Evolutionary conservation across 2,329 filamentous ascomycete genomes (phyloP), one percentile per base, ranked within the genome.

Genomic region (Penicillium sp.): DNA sequence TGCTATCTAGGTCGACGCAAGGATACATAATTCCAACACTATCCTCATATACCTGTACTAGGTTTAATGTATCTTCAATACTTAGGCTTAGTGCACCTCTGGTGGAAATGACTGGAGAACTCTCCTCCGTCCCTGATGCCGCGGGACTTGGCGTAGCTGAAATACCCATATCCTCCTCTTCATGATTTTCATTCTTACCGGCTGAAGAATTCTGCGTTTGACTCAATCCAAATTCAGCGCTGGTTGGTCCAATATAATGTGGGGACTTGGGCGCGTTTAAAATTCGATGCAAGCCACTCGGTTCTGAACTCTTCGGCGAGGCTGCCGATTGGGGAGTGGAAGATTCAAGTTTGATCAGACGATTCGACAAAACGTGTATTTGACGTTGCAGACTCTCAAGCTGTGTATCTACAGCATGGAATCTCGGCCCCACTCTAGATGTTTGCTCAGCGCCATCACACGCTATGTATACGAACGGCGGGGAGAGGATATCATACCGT

Each of bases 1-100:
- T 78, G 50, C 80, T 79, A 26, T 89, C 83, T 29, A 94, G 86
- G 61, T 90, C 83, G 34, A 95, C 72, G 14, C 95, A 86, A 0
- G 92, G 92, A 67, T 95, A 96, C 90, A 96, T 94, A 62, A 92
- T 82, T 29, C 90, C 90, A 65, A 94, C 87, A 67, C 95, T 91
- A 61, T 96, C 91, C 58, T 95, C 89, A 69, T 93, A 92, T 0
- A 95, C 78, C 13, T 84, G 81, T 56, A 90, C 89, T 13, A 96
- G 75, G 0, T 90, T 84, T 10, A 92, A 72, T 62, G 93, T 90
- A 68, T 97, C 91, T 39, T 90, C 84, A 66, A 87, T 84, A 34
- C 83, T 83, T 34, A 94, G 81, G 14, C 89, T 89, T 13, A 96
- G 81, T 0, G 90, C 89, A 66, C 96, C 91, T 55, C 82, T 77